Base-by-base conservation (phyloP, 345 rosid species). In the Bruguiera sexangula region DNA sequence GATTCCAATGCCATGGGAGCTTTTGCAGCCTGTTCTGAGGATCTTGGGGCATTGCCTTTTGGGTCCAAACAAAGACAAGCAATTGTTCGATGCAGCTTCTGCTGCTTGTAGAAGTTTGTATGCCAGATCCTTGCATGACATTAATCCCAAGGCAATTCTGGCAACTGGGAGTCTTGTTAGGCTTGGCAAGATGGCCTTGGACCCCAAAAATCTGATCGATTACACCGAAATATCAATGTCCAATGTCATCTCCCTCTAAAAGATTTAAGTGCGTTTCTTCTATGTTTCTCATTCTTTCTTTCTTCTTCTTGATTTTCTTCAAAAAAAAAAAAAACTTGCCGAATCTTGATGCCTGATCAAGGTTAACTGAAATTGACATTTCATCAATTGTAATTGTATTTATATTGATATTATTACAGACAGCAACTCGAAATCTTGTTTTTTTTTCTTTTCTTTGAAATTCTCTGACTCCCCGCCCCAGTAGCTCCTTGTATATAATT, bases 1-100 rank as follows among this genome's bases (percentile, higher is more conserved):
- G 78, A 84, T 91, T 43, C 76, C 86, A 2, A 6, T 89, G 77
- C 89, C 88, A 48, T 93, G 96, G 97, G 98, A 91, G 52, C 81
- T 91, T 13, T 50, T 91, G 77, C 98, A 94, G 9, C 98, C 96
- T 0, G 69, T 79, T 22, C 22, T 91, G 83, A 86, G 96, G 77
- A 88, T 91, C 15, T 37, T 89, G 36, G 94, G 95, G 13, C 92
- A 91, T 58, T 94, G 97, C 52, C 70, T 94, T 5, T 11, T 94
- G 57, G 96, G 89, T 19, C 72, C 78, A 0, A 66, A 62, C 5
- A 53, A 71, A 48, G 85, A 86, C 11, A 66, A 60, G 60, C 72
- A 82, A 46, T 37, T 89, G 55, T 65, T 65, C 2, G 83, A 75
- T 3, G 82, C 83, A 6, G 90, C 95, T 22, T 69, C 64, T 21